phyloP scores from a whole-genome alignment of 495 filamentous ascomycete species.

The Tricharina praecox region DNA sequence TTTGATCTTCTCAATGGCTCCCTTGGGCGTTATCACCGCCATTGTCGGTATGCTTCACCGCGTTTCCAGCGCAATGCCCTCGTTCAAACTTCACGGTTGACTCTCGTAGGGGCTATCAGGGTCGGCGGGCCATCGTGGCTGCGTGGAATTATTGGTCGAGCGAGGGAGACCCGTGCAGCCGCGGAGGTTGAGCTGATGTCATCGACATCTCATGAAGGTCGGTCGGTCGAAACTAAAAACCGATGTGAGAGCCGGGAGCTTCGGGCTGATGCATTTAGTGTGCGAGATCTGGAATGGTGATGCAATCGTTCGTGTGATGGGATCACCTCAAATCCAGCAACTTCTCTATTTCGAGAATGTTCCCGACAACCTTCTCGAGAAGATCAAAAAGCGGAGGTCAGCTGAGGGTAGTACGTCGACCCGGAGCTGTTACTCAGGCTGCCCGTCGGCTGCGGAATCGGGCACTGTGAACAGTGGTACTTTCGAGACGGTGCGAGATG shows the following conservation, averaged over 20 bases:
- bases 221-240: not conserved
- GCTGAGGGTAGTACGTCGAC: too few relatives aligned
- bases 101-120: too few relatives aligned
- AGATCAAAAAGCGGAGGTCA: too few relatives aligned
- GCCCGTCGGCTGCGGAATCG: too few relatives aligned
- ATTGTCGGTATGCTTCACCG: too few relatives aligned
- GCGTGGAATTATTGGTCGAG: constrained; percentile 35
- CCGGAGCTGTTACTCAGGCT: too few relatives aligned
- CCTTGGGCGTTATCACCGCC: constrained; percentile 39
- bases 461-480: too few relatives aligned
- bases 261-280: constrained; percentile 2
- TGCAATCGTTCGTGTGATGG: constrained; percentile 18
- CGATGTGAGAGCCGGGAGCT: not conserved
- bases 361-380: not conserved
- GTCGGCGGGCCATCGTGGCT: constrained; percentile 38
- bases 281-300: constrained; percentile 25
- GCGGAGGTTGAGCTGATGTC: constrained; percentile 26
- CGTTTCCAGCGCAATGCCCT: too few relatives aligned
- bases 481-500: too few relatives aligned
- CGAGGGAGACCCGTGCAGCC: constrained; percentile 24
- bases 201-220: constrained; percentile 21
- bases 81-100: too few relatives aligned
- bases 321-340: constrained; percentile 15
- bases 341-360: constrained; percentile 9
- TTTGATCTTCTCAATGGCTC: constrained; percentile 38